These are phyloP conservation scores for Nidula niveotomentosa DNA, from an alignment of 1,284 basidiomycete genomes.

Conservation along the genomic window DNA sequence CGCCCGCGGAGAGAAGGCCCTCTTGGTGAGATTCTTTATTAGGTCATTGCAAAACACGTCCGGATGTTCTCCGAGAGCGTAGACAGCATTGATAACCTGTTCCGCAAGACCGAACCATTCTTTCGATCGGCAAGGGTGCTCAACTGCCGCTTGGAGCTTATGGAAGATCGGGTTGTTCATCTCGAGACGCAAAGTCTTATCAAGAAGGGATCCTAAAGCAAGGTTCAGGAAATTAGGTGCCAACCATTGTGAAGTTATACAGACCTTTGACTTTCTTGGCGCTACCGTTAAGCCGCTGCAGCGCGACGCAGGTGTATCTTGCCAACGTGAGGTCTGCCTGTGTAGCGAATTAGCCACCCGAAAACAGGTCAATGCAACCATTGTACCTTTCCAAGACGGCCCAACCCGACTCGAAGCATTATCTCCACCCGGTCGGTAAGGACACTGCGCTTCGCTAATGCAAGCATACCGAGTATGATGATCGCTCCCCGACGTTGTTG, in stretches of 20 bases:
- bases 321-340: conserved; percentile 89
- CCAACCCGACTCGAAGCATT: conserved; percentile 89
- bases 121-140: conserved; percentile 77
- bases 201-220: conserved; percentile 74
- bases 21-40: conserved; percentile 78
- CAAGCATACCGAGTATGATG: conserved; percentile 95
- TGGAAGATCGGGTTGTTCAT: conserved; percentile 90
- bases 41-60: conserved; percentile 83
- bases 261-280: conserved; percentile 96
- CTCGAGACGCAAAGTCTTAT: conserved; percentile 85
- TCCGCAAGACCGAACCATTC: conserved; percentile 98
- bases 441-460: conserved; percentile 80
- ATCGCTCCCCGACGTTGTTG: conserved; percentile 91
- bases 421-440: conserved; percentile 88
- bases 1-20: conserved; percentile 58
- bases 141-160: conserved; percentile 78
- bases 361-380: not conserved
- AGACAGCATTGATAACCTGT: conserved; percentile 96
- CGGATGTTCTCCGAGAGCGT: conserved; percentile 92
- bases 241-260: not conserved
- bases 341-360: not conserved
- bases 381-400: conserved; percentile 76
- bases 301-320: conserved; percentile 90
- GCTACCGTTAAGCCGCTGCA: conserved; percentile 91
- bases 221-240: not conserved